Evolutionary conservation across 805 yeast species (phyloP).

Genomic region (Helenozyma rhizophorensis): DNA sequence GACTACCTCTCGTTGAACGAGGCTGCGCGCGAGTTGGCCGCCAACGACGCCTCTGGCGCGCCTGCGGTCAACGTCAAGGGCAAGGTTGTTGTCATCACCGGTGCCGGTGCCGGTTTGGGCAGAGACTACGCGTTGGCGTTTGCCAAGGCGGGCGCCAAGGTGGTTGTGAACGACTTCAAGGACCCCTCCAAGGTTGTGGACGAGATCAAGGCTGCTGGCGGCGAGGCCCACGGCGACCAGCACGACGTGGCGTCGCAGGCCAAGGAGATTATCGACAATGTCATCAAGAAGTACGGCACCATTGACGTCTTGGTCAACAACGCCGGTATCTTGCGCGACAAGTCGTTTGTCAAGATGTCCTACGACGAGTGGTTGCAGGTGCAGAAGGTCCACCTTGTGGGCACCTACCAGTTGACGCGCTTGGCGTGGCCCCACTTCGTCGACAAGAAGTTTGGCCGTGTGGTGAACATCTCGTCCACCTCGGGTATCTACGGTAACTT

Average conservation of each 20-base stretch:
- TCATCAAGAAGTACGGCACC: constrained; percentile 70
- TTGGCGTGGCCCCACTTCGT: constrained; percentile 90
- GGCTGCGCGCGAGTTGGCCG: constrained; percentile 46
- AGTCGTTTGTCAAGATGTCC: constrained; percentile 79
- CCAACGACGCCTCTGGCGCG: constrained; percentile 42
- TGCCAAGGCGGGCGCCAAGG: constrained; percentile 91
- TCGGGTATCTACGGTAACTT: constrained; percentile 97
- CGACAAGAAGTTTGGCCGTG: constrained; percentile 74
- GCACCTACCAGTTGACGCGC: constrained; percentile 76
- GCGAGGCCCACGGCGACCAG: constrained; percentile 76
- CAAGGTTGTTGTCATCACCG: constrained; percentile 88
- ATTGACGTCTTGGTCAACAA: constrained; percentile 85
- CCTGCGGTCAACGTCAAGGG: constrained; percentile 57
- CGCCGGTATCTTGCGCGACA: constrained; percentile 93
- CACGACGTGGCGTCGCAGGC: constrained; percentile 80
- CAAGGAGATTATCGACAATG: constrained; percentile 70
- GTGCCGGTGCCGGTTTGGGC: constrained; percentile 95
- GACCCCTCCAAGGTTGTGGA: constrained; percentile 71
- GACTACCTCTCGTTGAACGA: constrained; percentile 64
- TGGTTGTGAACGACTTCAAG: constrained; percentile 85
- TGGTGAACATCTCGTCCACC: constrained; percentile 88
- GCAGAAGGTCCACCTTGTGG: constrained; percentile 74
- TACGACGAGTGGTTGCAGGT: constrained; percentile 82
- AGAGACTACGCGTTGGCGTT: constrained; percentile 80
- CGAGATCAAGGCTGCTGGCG: constrained; percentile 70